These are phyloP conservation scores for Penicillium canariense DNA, from an alignment of 495 filamentous ascomycete species.

Conservation along the genomic window DNA sequence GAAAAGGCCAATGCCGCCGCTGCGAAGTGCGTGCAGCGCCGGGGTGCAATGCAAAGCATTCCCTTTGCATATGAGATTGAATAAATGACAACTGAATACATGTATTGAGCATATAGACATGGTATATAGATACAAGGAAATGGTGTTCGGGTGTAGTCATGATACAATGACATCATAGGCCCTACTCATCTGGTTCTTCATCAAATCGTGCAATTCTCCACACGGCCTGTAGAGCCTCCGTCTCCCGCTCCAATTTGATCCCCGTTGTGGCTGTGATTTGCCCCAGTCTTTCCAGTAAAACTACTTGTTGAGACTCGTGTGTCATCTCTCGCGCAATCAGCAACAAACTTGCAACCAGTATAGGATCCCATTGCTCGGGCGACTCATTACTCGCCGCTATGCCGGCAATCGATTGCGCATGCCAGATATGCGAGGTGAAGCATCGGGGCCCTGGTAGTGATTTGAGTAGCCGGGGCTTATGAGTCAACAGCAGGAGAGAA, in stretches of 20 bases:
- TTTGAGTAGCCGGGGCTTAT: constrained; percentile 27
- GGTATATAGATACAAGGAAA: background rate
- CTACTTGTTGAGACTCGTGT: constrained; percentile 24
- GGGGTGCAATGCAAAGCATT: constrained; percentile 27
- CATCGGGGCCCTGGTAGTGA: constrained; percentile 26
- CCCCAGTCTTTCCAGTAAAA: constrained; percentile 13
- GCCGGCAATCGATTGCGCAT: constrained; percentile 28
- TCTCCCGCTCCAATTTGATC: constrained; percentile 23
- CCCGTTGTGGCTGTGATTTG: constrained; percentile 19
- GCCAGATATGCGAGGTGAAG: constrained; percentile 30
- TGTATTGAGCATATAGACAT: background rate
- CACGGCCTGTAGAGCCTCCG: constrained; percentile 6
- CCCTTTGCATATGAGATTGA: constrained; percentile 28
- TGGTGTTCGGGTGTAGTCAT: constrained; percentile 7
- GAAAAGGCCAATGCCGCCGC: constrained; percentile 24
- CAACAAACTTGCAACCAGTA: constrained; percentile 22
- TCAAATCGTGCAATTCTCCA: constrained; percentile 27
- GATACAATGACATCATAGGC: constrained; percentile 11
- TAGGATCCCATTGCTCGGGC: constrained; percentile 28
- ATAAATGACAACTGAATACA: background rate
- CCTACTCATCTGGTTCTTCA: constrained; percentile 20
- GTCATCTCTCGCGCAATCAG: constrained; percentile 26
- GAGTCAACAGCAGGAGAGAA: constrained; percentile 20
- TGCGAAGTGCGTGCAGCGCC: constrained; percentile 21
- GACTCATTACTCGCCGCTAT: constrained; percentile 28